A percentile compares a stretch with the other conserved stretches of the same genome.
These are phyloP conservation scores for Citropsis articulata DNA, from an alignment of 345 rosid species.

Conservation along the genomic window DNA sequence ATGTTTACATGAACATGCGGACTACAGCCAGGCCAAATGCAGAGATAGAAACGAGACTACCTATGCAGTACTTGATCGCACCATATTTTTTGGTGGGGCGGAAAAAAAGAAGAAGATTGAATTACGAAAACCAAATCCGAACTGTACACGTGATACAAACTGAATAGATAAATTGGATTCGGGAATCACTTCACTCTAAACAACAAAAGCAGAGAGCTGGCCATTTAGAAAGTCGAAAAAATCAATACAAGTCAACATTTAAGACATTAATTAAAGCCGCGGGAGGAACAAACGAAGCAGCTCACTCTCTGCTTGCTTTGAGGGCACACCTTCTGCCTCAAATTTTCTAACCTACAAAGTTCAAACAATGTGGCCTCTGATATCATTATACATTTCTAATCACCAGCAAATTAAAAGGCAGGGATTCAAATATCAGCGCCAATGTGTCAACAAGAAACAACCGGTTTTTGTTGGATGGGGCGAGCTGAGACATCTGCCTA, in stretches of 20 bases:
- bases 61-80: slow-evolving; percentile 87
- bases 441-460: slow-evolving; percentile 84
- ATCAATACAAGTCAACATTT: neutral
- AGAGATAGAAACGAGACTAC: slow-evolving; percentile 78
- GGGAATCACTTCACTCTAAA: slow-evolving; percentile 65
- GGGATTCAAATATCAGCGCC: slow-evolving; percentile 52
- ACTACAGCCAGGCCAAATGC: slow-evolving; percentile 86
- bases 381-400: neutral
- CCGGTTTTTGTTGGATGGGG: slow-evolving; percentile 56
- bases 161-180: slow-evolving; percentile 42
- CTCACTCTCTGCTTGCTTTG: slow-evolving; percentile 89
- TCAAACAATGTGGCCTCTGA: neutral
- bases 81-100: slow-evolving; percentile 26
- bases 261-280: neutral
- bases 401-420: neutral
- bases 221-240: neutral
- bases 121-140: neutral
- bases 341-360: slow-evolving; percentile 65
- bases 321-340: slow-evolving; percentile 80
- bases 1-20: slow-evolving; percentile 60
- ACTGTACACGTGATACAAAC: neutral
- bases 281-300: neutral
- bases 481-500: slow-evolving; percentile 58
- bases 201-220: neutral
- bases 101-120: neutral